Conservation (phyloP, 805 yeast genomes). For the Priceomyces carsonii region DNA sequence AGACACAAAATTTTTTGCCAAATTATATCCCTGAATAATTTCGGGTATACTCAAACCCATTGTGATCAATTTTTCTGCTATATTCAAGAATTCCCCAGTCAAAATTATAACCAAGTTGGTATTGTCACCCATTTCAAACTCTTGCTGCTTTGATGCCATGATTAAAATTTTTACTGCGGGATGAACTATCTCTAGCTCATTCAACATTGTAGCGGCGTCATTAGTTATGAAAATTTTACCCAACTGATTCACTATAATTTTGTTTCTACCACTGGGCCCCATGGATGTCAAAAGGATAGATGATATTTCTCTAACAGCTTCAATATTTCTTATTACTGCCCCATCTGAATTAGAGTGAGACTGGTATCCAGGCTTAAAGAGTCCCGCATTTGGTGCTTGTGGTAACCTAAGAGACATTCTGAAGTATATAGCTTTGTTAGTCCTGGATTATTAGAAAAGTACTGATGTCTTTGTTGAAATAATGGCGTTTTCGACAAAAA, state of each 20-base stretch:
- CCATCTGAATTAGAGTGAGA: conserved; percentile 89
- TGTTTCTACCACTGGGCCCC: conserved; percentile 97
- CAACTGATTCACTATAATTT: conserved; percentile 86
- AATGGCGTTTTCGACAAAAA: too few relatives aligned
- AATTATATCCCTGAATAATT: conserved; percentile 86
- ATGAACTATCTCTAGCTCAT: conserved; percentile 91
- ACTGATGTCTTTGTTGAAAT: too few relatives aligned
- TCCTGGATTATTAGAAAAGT: too few relatives aligned
- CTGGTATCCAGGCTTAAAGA: conserved; percentile 94
- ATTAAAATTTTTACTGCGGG: conserved; percentile 96
- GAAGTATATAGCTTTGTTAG: too few relatives aligned
- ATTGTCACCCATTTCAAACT: conserved; percentile 95
- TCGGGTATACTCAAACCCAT: conserved; percentile 91
- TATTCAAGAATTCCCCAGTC: conserved; percentile 88
- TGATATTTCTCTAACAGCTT: conserved; percentile 92
- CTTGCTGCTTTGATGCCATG: conserved; percentile 97
- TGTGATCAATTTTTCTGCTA: conserved; percentile 81
- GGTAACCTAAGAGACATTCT: conserved; percentile 88
- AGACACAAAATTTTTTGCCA: conserved; percentile 78
- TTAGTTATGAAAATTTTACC: conserved; percentile 88
- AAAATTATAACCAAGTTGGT: conserved; percentile 88
- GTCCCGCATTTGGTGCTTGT: conserved; percentile 87
- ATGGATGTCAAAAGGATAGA: conserved; percentile 89
- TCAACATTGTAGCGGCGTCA: conserved; percentile 97
- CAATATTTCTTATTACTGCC: conserved; percentile 87